Conservation (phyloP, 306 rosid species). For the Nissolia schottii region DNA sequence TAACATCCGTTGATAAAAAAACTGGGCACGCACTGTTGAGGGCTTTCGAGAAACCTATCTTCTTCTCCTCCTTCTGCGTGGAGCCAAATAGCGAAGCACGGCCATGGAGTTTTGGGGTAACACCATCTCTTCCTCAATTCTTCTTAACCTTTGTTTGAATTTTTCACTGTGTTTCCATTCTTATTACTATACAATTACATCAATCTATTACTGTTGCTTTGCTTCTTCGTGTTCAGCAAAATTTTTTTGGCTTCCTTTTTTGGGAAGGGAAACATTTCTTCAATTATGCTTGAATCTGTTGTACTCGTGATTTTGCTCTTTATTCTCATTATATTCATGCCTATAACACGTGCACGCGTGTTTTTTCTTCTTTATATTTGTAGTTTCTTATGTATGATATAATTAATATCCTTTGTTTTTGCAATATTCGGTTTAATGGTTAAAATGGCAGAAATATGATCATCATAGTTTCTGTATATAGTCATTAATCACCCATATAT, state of each 20-base stretch:
- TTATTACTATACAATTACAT: background rate
- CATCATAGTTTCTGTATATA: background rate
- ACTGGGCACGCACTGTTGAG: background rate
- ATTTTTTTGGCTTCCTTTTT: background rate
- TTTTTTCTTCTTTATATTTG: background rate
- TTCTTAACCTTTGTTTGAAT: background rate
- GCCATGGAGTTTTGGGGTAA: background rate
- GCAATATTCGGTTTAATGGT: background rate
- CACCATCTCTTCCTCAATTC: background rate
- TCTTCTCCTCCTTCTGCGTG: background rate
- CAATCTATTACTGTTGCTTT: background rate
- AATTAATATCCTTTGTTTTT: constrained; percentile 5
- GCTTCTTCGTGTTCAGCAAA: no score
- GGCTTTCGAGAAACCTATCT: background rate
- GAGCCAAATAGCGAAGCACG: background rate
- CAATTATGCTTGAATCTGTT: background rate
- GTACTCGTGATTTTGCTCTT: background rate
- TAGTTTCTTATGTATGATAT: background rate
- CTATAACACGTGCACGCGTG: no score
- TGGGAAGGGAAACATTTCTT: background rate
- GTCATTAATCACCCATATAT: background rate
- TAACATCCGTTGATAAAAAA: background rate
- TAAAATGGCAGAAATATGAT: background rate
- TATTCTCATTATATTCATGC: background rate
- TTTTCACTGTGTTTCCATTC: background rate